These are phyloP conservation scores for Clonostachys solani DNA, from an alignment of 2,329 filamentous ascomycete genomes.

Conservation along the genomic window DNA sequence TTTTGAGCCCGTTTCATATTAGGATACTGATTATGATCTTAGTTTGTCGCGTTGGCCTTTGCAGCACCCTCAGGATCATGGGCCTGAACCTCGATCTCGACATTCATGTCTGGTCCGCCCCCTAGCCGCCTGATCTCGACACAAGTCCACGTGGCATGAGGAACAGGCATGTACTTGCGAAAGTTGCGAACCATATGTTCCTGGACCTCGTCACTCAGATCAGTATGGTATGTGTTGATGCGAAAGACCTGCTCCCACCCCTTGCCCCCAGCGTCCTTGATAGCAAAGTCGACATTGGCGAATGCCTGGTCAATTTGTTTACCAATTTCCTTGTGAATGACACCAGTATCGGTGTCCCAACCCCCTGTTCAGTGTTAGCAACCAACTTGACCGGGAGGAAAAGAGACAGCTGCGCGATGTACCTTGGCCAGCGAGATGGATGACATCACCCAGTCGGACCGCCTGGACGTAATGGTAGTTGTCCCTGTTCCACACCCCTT, in stretches of 20 bases:
- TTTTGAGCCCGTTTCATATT: no score
- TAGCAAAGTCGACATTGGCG: slow-evolving; percentile 45
- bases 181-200: slow-evolving; percentile 40
- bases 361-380: slow-evolving; percentile 13
- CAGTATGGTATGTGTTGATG: slow-evolving; percentile 38
- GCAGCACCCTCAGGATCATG: slow-evolving; percentile 20
- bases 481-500: slow-evolving; percentile 17
- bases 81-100: slow-evolving; percentile 55
- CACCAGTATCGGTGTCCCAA: slow-evolving; percentile 19
- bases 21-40: no score
- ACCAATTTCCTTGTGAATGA: slow-evolving; percentile 27
- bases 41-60: no score
- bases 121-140: slow-evolving; percentile 44
- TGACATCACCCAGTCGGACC: slow-evolving; percentile 40
- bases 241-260: slow-evolving; percentile 50
- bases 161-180: slow-evolving; percentile 43
- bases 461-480: slow-evolving; percentile 38
- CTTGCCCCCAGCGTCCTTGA: slow-evolving; percentile 50
- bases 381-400: neutral
- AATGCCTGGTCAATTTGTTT: slow-evolving; percentile 49
- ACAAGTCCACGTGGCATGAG: slow-evolving; percentile 49
- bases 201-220: slow-evolving; percentile 24
- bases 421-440: slow-evolving; percentile 44
- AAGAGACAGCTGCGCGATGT: neutral
- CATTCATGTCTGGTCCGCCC: slow-evolving; percentile 43